Conservation (phyloP, 1,284 basidiomycete species). For the Austroboletus novae-zelandiae region DNA sequence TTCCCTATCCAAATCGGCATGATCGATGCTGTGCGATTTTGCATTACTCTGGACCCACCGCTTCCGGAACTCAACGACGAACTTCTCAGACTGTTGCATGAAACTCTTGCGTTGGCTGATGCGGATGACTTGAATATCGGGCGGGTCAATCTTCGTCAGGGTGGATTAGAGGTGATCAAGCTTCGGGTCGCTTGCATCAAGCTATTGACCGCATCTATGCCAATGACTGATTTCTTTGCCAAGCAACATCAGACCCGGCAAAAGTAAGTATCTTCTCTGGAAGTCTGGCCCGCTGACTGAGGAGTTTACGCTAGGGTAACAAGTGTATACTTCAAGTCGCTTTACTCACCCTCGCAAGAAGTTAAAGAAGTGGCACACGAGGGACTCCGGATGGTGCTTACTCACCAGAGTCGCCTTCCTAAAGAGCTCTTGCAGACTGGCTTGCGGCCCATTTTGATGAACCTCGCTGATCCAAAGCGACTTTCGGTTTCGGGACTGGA, state of each 20-base stretch:
- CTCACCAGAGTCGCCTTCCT: slow-evolving; percentile 89
- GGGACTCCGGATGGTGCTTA: slow-evolving; percentile 86
- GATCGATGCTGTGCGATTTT: slow-evolving; percentile 96
- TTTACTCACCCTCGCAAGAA: slow-evolving; percentile 92
- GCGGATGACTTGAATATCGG: slow-evolving; percentile 88
- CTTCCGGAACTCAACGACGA: slow-evolving; percentile 91
- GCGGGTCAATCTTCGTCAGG: slow-evolving; percentile 75
- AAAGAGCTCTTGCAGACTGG: slow-evolving; percentile 96
- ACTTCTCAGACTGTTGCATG: slow-evolving; percentile 88
- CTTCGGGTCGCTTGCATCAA: slow-evolving; percentile 96
- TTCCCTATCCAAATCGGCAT: slow-evolving; percentile 98
- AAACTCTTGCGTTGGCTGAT: slow-evolving; percentile 93
- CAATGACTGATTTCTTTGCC: slow-evolving; percentile 88
- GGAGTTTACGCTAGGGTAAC: slow-evolving; percentile 64
- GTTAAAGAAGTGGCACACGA: slow-evolving; percentile 97
- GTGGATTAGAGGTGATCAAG: slow-evolving; percentile 81
- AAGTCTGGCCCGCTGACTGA: slow-evolving; percentile 9
- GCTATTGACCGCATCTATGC: slow-evolving; percentile 92
- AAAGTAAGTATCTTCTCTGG: slow-evolving; percentile 49
- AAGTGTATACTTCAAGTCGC: slow-evolving; percentile 96
- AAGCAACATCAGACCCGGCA: slow-evolving; percentile 82
- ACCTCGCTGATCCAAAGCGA: slow-evolving; percentile 94
- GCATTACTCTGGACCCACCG: slow-evolving; percentile 80
- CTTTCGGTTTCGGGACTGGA: slow-evolving; percentile 94
- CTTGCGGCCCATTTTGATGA: slow-evolving; percentile 95